Evolutionary conservation across 768 basidiomycete genomes (phyloP).

Genomic region (Xerocomellus amylosporus): DNA sequence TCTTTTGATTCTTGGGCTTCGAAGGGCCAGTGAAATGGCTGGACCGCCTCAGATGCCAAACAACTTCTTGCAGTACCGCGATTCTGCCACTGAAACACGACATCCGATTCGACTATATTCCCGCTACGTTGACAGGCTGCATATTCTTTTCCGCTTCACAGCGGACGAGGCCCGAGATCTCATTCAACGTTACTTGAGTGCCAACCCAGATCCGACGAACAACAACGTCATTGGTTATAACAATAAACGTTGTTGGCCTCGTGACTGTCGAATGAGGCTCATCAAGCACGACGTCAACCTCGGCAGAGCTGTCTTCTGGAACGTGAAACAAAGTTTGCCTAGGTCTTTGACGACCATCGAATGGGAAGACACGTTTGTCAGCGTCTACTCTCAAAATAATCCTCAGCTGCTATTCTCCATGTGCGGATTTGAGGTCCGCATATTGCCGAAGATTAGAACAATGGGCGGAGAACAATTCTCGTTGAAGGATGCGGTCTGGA

Average conservation of each 20-base stretch:
- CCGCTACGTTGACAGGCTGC: conserved; percentile 91
- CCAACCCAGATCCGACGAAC: conserved; percentile 97
- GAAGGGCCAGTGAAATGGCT: conserved; percentile 98
- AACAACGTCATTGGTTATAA: conserved; percentile 99
- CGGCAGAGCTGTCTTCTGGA: conserved; percentile 98
- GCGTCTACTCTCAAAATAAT: conserved; percentile 96
- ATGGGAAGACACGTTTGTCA: conserved; percentile 98
- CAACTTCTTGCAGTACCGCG: conserved; percentile 96
- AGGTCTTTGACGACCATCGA: conserved; percentile 97
- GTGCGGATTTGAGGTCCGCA: conserved; percentile 98
- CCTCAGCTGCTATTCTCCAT: conserved; percentile 97
- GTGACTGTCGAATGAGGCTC: conserved; percentile 97
- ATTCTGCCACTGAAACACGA: conserved; percentile 90
- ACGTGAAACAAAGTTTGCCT: conserved; percentile 95
- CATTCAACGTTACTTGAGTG: conserved; percentile 95
- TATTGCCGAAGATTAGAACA: conserved; percentile 93
- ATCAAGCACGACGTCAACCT: conserved; percentile 99
- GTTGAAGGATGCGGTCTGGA: conserved; percentile 94
- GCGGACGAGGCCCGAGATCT: conserved; percentile 97
- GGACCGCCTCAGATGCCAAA: conserved; percentile 97
- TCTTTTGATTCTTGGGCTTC: conserved; percentile 92
- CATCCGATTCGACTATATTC: conserved; percentile 99
- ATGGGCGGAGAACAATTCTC: conserved; percentile 97
- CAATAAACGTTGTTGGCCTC: conserved; percentile 99
- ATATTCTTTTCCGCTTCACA: conserved; percentile 96